Base-by-base conservation (phyloP, 176 grass and related monocot species). In the Lolium perenne region DNA sequence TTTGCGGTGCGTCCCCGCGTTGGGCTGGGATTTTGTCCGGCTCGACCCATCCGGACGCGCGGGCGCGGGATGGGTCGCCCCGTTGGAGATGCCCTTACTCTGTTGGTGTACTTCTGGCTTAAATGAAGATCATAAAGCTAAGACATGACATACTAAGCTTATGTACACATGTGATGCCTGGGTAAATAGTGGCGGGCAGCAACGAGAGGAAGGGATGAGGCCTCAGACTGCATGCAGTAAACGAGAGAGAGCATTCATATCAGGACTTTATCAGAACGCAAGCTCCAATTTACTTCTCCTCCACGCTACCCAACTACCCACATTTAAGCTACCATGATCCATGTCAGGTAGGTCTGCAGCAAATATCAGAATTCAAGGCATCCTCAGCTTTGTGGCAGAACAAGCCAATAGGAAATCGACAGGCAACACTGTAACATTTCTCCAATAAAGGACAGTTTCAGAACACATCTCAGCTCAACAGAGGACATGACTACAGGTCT, bases 341-440 rank as follows among this genome's bases (percentile, higher is more conserved):
- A 38, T 53, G 47, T 81, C 79, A 81, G 47, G 35, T 72, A 53
- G 6, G 50, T 46, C 66, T 71, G 80, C 18, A 71, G 50, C 20
- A 71, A 55, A 50, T 40, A 71, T 80, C 12, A 49, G 83, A 57
- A 82, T 85, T 85, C 18, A 85, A 81, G 70, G 49, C 76, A 79
- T 58, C 77, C 48, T 66, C 76, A 40, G 56, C 66, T 50, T 49
- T 61, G 62, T 79, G 56, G 84, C 56, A 50, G 84, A 72, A 46
- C 64, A 78, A 57, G 38, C 89, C 89, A 83, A 83, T 68, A 62
- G 8, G 22, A 65, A 48, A 64, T 83, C 77, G 48, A 76, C 77
- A 75, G 17, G 23, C 12, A 60, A 55, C 16, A 20, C 49, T 55
- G 23, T 54, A 69, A 54, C 6, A 68, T 66, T 68, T 68, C 29